Base-by-base conservation (phyloP, 75 land plant species). In the Larix kaempferi region DNA sequence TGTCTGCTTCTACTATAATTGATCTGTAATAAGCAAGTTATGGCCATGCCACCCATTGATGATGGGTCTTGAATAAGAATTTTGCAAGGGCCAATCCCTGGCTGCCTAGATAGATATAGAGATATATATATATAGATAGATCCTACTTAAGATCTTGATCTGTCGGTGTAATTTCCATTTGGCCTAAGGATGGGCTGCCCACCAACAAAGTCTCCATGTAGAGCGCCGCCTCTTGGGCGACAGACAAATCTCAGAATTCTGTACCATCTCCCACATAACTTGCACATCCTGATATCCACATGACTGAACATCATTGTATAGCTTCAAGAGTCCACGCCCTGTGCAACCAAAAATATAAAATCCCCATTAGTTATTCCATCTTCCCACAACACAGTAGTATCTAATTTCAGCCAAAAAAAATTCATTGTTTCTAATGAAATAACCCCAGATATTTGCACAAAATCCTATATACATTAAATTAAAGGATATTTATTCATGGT, bases 271-370 rank as follows among this genome's bases (percentile, higher is more conserved):
- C 80, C 80, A 79, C 80, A 79, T 79, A 29, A 79, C 66, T 37
- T 79, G 78, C 21, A 79, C 77, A 37, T 79, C 80, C 21, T 73
- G 62, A 41, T 79, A 79, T 55, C 73, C 80, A 61, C 80, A 79
- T 41, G 78, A 58, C 6, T 79, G 80, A 14, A 79, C 76, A 73
- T 79, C 80, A 41, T 79, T 71, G 41, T 58, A 37, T 22, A 79
- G 80, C 64, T 79, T 79, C 59, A 79, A 58, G n/a, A 79, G 75
- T n/a, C 80, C 80, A 56, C 86, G 80, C 27, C 76, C 86, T 84
- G 86, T 52, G 6, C 11, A 49, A 10, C 12, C 12, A 49, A 49
- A 49, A 49, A 49, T 49, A 49, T 49, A 49, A 49, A 49, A 49
- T 49, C 54, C 54, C 54, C 54, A 49, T 49, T 49, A 49, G 54